These are phyloP conservation scores for Friedmanniomyces simplex DNA, from an alignment of 495 filamentous ascomycete species.

Conservation along the genomic window DNA sequence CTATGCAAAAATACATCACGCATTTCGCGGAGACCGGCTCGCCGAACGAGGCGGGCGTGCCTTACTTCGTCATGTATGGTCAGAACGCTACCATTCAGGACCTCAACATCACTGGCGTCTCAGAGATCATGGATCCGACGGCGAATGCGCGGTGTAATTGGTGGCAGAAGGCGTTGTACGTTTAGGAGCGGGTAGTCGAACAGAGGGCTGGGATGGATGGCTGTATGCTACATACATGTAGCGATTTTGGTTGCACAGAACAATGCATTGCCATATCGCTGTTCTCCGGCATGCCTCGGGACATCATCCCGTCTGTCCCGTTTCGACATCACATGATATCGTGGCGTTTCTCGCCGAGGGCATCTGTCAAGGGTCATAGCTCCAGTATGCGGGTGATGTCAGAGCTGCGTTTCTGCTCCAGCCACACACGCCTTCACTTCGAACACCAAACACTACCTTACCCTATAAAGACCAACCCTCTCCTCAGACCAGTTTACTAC, in stretches of 20 bases:
- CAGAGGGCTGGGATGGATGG: not conserved
- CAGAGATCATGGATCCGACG: slow-evolving; percentile 34
- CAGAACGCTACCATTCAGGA: slow-evolving; percentile 32
- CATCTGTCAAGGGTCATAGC: too few species aligned
- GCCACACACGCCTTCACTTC: too few species aligned
- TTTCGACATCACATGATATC: too few species aligned
- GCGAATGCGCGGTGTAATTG: slow-evolving; percentile 38
- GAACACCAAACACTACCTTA: too few species aligned
- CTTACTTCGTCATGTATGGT: slow-evolving; percentile 36
- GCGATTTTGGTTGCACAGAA: too few species aligned
- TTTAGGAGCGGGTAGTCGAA: not conserved
- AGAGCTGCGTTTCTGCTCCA: too few species aligned
- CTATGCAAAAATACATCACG: slow-evolving; percentile 51
- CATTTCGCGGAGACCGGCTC: slow-evolving; percentile 42
- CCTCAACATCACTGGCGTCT: slow-evolving; percentile 36
- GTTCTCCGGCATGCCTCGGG: too few species aligned
- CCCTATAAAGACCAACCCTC: not conserved
- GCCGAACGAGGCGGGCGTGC: slow-evolving; percentile 35
- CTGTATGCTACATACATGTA: not conserved
- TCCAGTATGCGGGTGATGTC: too few species aligned
- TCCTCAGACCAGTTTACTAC: too few species aligned
- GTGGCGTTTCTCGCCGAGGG: too few species aligned
- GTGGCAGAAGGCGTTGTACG: slow-evolving; percentile 38
- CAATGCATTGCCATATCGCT: too few species aligned
- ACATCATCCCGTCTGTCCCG: too few species aligned